Evolutionary conservation across 1,284 basidiomycete species (phyloP).

Genomic region (Boletus smithii): DNA sequence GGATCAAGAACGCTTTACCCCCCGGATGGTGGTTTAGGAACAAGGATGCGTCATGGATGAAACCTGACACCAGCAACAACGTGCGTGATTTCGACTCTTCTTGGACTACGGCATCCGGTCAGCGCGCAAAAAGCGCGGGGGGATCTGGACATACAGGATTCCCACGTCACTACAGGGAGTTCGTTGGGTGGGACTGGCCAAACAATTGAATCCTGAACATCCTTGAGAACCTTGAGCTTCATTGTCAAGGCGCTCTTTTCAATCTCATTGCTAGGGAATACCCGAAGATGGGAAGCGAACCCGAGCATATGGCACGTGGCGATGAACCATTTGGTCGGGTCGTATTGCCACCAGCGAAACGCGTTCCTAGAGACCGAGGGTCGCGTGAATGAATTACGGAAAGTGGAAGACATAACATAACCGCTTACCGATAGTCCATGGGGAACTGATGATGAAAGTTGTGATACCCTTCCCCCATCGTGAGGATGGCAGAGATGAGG

Average conservation of each 20-base stretch:
- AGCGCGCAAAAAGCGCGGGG: slow-evolving; percentile 4
- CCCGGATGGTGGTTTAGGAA: slow-evolving; percentile 84
- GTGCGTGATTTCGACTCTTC: slow-evolving; percentile 62
- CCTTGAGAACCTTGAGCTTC: slow-evolving; percentile 75
- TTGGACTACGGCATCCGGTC: slow-evolving; percentile 46
- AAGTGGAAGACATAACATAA: background rate
- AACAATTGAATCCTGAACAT: slow-evolving; percentile 57
- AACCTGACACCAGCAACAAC: slow-evolving; percentile 76
- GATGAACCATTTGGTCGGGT: slow-evolving; percentile 85
- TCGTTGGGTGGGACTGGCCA: slow-evolving; percentile 69
- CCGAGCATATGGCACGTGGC: slow-evolving; percentile 58
- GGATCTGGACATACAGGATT: slow-evolving; percentile 54
- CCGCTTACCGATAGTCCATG: slow-evolving; percentile 41
- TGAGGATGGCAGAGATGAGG: slow-evolving; percentile 80
- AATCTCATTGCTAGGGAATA: slow-evolving; percentile 87
- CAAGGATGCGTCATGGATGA: slow-evolving; percentile 80
- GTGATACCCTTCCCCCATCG: slow-evolving; percentile 91
- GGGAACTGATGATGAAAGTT: slow-evolving; percentile 91
- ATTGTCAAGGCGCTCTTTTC: slow-evolving; percentile 78
- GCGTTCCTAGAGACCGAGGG: slow-evolving; percentile 36
- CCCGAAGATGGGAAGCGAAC: slow-evolving; percentile 72
- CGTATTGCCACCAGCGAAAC: slow-evolving; percentile 70
- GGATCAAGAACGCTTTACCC: slow-evolving; percentile 60
- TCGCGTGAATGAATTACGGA: slow-evolving; percentile 5
- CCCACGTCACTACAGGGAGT: slow-evolving; percentile 80